Percentiles rank a stretch among this genome's conserved stretches.
Conservation (phyloP, 176 grass and related monocot genomes). For the Rhynchospora tenuis region DNA sequence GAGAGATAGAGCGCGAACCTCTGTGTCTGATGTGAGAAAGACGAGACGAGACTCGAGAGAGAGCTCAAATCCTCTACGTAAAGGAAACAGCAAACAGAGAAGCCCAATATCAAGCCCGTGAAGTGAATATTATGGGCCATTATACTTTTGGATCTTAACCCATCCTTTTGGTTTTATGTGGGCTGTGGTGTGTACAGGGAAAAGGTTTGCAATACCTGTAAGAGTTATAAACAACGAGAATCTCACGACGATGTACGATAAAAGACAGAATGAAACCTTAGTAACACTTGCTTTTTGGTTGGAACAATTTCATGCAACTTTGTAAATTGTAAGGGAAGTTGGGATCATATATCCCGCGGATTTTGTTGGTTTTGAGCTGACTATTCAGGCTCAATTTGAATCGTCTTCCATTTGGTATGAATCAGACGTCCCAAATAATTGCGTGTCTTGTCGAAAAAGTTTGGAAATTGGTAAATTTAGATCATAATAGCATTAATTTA, state of each 20-base stretch:
- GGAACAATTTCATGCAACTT: neutral
- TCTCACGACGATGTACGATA: too few relatives aligned
- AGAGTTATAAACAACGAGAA: neutral
- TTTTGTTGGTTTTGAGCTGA: neutral
- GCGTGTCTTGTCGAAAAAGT: neutral
- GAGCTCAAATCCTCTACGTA: too few relatives aligned
- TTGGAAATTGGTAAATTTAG: neutral
- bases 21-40: too few relatives aligned
- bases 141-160: too few relatives aligned
- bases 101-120: too few relatives aligned
- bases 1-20: too few relatives aligned
- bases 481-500: neutral
- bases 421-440: neutral
- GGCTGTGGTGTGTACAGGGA: too few relatives aligned
- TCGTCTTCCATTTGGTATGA: neutral
- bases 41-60: too few relatives aligned
- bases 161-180: too few relatives aligned
- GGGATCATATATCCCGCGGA: neutral
- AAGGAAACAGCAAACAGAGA: too few relatives aligned
- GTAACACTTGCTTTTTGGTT: neutral
- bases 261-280: neutral
- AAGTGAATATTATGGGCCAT: too few relatives aligned
- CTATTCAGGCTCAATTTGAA: neutral
- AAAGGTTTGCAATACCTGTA: too few relatives aligned
- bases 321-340: neutral